Conservation (phyloP, 345 rosid species). For the Aquilaria yunnanensis region DNA sequence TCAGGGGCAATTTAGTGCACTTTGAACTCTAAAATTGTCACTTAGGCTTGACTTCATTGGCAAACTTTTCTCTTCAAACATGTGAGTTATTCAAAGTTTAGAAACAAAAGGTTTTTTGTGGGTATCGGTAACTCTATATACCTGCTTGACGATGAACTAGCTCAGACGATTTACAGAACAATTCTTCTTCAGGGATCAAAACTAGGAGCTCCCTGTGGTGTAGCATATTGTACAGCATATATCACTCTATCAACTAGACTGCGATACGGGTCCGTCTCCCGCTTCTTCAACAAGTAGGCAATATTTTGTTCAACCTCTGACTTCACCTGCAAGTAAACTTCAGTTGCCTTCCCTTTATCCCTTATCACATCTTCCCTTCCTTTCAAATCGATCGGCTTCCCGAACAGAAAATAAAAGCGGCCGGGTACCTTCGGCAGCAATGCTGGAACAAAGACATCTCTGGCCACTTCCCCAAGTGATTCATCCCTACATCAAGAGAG, state of each 20-base stretch:
- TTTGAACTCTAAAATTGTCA: too few species aligned
- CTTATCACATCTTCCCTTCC: conserved; percentile 48
- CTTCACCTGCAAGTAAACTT: conserved; percentile 55
- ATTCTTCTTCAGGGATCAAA: conserved; percentile 36
- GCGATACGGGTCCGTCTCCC: conserved; percentile 73
- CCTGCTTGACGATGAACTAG: too few species aligned
- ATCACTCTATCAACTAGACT: conserved; percentile 42
- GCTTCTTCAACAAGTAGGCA: conserved; percentile 60
- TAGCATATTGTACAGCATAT: conserved; percentile 28
- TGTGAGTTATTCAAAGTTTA: too few species aligned
- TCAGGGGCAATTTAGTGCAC: too few species aligned
- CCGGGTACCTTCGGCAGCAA: conserved; percentile 61
- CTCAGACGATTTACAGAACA: too few species aligned
- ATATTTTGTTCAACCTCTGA: conserved; percentile 47
- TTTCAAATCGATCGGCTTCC: conserved; percentile 54
- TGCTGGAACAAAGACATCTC: conserved; percentile 39
- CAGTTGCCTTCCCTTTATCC: conserved; percentile 45
- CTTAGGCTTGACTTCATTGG: too few species aligned
- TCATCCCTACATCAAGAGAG: conserved; percentile 38
- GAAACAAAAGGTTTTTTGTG: too few species aligned
- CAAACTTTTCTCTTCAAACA: too few species aligned
- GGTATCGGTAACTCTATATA: too few species aligned
- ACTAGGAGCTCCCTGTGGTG: conserved; percentile 42
- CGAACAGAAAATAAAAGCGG: conserved; percentile 59
- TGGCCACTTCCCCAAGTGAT: conserved; percentile 53